Evolutionary conservation across 2,329 filamentous ascomycete genomes (phyloP), one percentile per base, ranked within the genome.

Genomic region (Paecilomyces fulvus): DNA sequence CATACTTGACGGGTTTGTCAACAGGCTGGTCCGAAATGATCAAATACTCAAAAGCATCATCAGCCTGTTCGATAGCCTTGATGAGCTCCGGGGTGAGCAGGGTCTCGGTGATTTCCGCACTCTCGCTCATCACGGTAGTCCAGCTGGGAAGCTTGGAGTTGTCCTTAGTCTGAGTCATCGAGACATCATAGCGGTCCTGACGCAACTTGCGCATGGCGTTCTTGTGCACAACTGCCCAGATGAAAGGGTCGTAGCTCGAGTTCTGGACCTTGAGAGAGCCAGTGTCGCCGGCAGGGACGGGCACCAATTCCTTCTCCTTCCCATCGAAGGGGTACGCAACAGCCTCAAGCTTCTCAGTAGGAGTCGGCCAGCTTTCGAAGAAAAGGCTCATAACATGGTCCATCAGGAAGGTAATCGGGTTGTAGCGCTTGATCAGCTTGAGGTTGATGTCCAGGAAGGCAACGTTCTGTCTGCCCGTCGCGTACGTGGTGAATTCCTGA

Each of bases 201-300:
- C 94, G 88, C 65, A 96, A 82, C 66, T 84, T 80, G 78, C 89
- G 90, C 92, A 99, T 97, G 71, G 82, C 77, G 66, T 91, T 87
- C 83, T 99, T 99, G 82, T 97, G 90, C 60, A 97, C 92, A 63
- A 99, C 75, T 52, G 91, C 92, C 83, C 89, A 97, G 61, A 99
- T 92, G 67, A 97, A 99, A 49, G 86, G 86, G 70, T 97, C 94
- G 67, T 87, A 97, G 43, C 76, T 75, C 57, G 83, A 86, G 71
- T 80, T 84, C 59, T 67, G 76, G 62, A 66, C 75, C 70, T 75
- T 75, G 37, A 73, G 49, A 23, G 57, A 77, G 75, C 77, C 85
- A 85, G 81, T 84, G 86, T 74, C 77, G 65, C 83, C 79, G 46
- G 83, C 84, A 5, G 80, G 66, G 17, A 80, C 76, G 7, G 88